These are phyloP conservation scores for Stylosanthes scabra DNA, from an alignment of 331 rosid species.

Conservation along the genomic window DNA sequence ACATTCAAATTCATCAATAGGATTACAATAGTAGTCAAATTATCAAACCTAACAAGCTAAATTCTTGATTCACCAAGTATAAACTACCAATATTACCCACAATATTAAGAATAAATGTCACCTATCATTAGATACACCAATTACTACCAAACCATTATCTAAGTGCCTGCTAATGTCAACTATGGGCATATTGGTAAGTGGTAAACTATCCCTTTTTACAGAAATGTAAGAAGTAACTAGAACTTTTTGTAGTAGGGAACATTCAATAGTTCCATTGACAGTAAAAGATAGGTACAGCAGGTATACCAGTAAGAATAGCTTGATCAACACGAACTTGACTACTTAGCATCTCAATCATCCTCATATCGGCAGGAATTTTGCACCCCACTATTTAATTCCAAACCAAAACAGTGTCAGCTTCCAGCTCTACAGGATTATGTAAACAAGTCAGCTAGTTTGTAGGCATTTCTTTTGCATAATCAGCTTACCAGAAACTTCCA, in stretches of 20 bases:
- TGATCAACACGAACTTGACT: conserved; percentile 97
- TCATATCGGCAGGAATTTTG: conserved; percentile 99
- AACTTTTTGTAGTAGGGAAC: conserved; percentile 23
- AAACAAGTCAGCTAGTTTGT: conserved; percentile 38
- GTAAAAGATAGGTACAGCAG: conserved; percentile 25
- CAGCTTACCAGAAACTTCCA: conserved; percentile 89
- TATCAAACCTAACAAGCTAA: conserved; percentile 7
- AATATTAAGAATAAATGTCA: conserved; percentile 8
- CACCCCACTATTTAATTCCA: conserved; percentile 79
- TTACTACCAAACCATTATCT: conserved; percentile 22
- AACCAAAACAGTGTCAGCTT: conserved; percentile 40
- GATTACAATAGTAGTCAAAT: conserved; percentile 15
- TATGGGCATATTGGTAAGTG: background rate
- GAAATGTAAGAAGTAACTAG: background rate
- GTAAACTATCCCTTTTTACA: conserved; percentile 2
- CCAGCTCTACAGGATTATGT: conserved; percentile 31
- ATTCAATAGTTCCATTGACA: conserved; percentile 24
- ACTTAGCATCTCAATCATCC: conserved; percentile 94
- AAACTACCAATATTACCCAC: conserved; percentile 6
- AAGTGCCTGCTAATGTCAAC: conserved; percentile 23
- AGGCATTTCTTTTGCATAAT: conserved; percentile 34
- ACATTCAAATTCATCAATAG: conserved; percentile 2
- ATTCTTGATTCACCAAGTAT: conserved; percentile 16
- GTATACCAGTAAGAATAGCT: conserved; percentile 95
- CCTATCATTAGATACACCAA: background rate